Evolutionary conservation across 1,284 basidiomycete species (phyloP).

Genomic region (Ganoderma lingzhi): DNA sequence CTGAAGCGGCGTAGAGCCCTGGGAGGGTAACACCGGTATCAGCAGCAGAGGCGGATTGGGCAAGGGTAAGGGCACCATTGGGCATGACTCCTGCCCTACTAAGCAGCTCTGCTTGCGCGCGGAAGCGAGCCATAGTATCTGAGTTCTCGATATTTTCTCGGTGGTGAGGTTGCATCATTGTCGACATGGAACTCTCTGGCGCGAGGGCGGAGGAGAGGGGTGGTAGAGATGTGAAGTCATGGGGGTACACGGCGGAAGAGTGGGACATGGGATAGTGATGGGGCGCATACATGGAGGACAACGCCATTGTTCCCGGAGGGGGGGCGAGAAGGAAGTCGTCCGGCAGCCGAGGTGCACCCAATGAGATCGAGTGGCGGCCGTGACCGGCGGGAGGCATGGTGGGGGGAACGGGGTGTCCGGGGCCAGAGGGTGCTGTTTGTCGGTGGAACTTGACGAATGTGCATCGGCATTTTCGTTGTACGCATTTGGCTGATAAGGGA

Average conservation of each 20-base stretch:
- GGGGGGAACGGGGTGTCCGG: conserved; percentile 58
- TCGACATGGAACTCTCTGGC: conserved; percentile 19
- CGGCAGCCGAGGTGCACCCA: conserved; percentile 41
- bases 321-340: conserved; percentile 42
- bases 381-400: conserved; percentile 32
- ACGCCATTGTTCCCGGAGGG: conserved; percentile 30
- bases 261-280: conserved; percentile 33
- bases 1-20: conserved; percentile 25
- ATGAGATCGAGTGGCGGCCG: conserved; percentile 33
- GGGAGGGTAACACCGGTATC: conserved; percentile 29
- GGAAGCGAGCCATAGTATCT: conserved; percentile 59
- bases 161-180: conserved; percentile 15
- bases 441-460: conserved; percentile 87
- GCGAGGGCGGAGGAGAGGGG: conserved; percentile 28
- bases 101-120: conserved; percentile 55
- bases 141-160: conserved; percentile 32
- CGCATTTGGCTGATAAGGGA: conserved; percentile 70
- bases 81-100: conserved; percentile 43
- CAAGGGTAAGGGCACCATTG: conserved; percentile 33
- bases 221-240: conserved; percentile 30
- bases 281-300: conserved; percentile 35
- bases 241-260: conserved; percentile 27
- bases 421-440: conserved; percentile 80
- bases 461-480: conserved; percentile 77
- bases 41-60: conserved; percentile 24